These are phyloP conservation scores for Aspergillus fijiensis DNA, from an alignment of 2,329 filamentous ascomycete genomes.

Conservation along the genomic window DNA sequence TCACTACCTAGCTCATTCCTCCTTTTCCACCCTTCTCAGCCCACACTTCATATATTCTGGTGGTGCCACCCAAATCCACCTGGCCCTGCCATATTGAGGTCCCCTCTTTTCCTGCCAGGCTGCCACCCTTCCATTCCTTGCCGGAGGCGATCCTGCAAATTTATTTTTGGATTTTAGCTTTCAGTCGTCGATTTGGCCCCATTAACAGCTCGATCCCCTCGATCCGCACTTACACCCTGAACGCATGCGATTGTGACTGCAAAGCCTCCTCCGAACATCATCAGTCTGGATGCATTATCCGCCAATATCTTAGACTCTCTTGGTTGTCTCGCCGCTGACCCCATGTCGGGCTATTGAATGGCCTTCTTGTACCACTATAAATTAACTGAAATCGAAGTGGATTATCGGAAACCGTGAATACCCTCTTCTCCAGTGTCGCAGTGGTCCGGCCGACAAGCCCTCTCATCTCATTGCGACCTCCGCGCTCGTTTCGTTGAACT, in stretches of 20 bases:
- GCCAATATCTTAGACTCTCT: background rate
- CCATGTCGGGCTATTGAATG: background rate
- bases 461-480: background rate
- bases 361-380: background rate
- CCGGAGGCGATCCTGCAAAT: background rate
- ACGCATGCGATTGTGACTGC: background rate
- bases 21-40: background rate
- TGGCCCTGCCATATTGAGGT: background rate
- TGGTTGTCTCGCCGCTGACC: background rate
- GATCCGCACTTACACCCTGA: background rate
- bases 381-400: background rate
- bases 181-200: background rate
- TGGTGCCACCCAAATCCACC: background rate
- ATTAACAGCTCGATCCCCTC: background rate
- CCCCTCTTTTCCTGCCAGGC: background rate
- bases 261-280: background rate
- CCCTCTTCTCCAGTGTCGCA: background rate
- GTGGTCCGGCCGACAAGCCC: background rate
- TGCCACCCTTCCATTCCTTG: background rate
- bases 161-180: background rate
- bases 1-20: background rate
- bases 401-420: background rate
- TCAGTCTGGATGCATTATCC: background rate
- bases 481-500: background rate
- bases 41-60: background rate